Evolutionary conservation across 116 monocot genomes (phyloP), one percentile per base, ranked within the genome.

Genomic region (Iris pallida): DNA sequence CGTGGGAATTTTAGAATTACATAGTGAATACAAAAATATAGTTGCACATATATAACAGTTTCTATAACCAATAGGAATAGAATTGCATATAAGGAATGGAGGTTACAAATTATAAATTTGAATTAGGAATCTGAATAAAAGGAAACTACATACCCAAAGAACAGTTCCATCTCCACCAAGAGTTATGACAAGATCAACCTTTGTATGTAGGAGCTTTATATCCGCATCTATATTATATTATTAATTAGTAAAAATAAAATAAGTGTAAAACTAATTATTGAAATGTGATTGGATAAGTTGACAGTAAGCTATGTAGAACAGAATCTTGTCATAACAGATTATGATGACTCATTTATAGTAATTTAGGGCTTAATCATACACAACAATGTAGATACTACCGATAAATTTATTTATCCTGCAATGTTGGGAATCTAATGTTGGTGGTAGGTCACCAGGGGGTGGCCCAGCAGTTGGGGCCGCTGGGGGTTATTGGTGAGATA

Each of bases 101-200:
- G 13, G 6, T 64, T 45, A 20, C 10, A 16, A 19, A 19, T 41
- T n/a, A 20, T 46, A 59, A 18, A 11, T 60, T 59, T 30, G 7
- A 5, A 42, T 57, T 3, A 66, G 30, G n/a, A 17, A 41, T n/a
- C 7, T 17, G 17, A 72, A 45, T 51, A 20, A n/a, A 57, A 47
- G 45, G 1, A 72, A 65, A 72, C 15, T 56, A 55, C 83, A 61
- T 87, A 97, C 97, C 97, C 97, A 97, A 54, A 97, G 87, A 72
- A 97, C 92, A 57, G 97, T 97, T 76, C 97, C 97, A 75, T 97
- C 97, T 47, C 92, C 97, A 42, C 97, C 97, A 71, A 97, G 97
- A 75, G 97, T 97, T 68, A 92, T 70, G 45, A 92, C 81, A 47
- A 97, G 80, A 71, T 97, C 97, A 68, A 92, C 77, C 68, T 90